Conservation (phyloP, 202 grass and related monocot species). For the Carex sylvatica region DNA sequence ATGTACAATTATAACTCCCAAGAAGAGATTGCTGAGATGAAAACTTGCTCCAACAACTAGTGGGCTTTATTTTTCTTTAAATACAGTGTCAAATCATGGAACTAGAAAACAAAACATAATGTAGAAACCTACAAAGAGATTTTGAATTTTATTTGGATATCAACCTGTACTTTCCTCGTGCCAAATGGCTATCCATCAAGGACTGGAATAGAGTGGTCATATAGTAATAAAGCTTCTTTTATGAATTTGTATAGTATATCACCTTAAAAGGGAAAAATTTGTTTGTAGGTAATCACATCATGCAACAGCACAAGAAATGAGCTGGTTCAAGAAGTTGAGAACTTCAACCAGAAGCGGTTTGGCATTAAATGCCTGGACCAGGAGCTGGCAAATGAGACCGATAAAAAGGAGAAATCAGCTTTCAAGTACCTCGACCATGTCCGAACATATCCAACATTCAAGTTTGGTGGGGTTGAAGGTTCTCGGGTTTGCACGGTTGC, state of each 20-base stretch:
- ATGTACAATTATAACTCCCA: background rate
- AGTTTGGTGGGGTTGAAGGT: conserved; percentile 86
- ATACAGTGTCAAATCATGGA: background rate
- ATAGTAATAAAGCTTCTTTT: background rate
- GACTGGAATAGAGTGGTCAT: background rate
- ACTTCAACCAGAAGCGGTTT: conserved; percentile 45
- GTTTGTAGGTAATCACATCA: conserved; percentile 77
- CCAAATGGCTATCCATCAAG: no score
- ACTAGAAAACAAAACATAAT: background rate
- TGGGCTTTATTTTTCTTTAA: background rate
- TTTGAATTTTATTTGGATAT: background rate
- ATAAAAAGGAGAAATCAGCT: conserved; percentile 22
- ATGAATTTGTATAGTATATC: background rate
- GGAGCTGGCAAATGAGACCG: conserved; percentile 22
- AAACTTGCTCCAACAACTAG: background rate
- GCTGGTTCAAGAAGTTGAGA: conserved; percentile 73
- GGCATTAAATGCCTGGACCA: conserved; percentile 24
- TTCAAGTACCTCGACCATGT: conserved; percentile 88
- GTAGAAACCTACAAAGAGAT: background rate
- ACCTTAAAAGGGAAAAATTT: background rate
- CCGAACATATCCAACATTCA: conserved; percentile 81
- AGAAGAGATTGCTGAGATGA: background rate
- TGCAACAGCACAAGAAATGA: conserved; percentile 93
- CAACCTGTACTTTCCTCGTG: background rate
- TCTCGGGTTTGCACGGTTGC: conserved; percentile 89